Conservation (phyloP, 2,329 filamentous ascomycete genomes). For the Arthrobotrys sinensis region DNA sequence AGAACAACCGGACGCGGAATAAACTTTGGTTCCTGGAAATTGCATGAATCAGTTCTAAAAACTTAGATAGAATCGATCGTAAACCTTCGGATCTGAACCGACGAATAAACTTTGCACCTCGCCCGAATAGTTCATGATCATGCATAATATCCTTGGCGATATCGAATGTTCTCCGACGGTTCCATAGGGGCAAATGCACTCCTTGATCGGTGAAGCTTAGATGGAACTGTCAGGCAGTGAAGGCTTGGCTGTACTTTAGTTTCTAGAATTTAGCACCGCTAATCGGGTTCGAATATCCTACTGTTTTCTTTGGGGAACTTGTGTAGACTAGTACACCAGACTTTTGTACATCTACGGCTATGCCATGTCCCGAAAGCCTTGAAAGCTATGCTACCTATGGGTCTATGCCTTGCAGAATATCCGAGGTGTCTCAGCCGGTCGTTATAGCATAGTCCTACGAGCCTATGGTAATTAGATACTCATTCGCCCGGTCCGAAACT, state of each 20-base stretch:
- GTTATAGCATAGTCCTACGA: no score
- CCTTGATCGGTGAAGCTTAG: not conserved
- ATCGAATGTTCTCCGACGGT: not conserved
- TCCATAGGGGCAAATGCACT: not conserved
- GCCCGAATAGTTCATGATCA: not conserved
- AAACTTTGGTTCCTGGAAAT: slow-evolving; percentile 25
- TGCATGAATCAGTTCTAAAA: not conserved
- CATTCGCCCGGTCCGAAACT: not conserved
- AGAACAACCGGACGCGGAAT: slow-evolving; percentile 19
- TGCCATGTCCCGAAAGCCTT: not conserved
- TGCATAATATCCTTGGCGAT: not conserved
- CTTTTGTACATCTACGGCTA: not conserved
- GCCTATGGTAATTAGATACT: no score
- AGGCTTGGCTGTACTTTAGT: not conserved
- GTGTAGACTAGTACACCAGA: no score
- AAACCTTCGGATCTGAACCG: not conserved
- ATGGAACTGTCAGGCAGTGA: not conserved
- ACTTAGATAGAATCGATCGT: not conserved
- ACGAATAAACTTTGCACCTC: not conserved
- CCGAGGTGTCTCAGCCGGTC: no score
- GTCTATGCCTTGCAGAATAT: no score
- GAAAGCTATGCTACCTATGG: not conserved
- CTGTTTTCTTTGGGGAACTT: no score
- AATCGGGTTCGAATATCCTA: no score
- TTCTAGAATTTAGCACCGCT: no score